These are phyloP conservation scores for Prototheca wickerhamii DNA, from an alignment of 163 green algal species.

Conservation along the genomic window DNA sequence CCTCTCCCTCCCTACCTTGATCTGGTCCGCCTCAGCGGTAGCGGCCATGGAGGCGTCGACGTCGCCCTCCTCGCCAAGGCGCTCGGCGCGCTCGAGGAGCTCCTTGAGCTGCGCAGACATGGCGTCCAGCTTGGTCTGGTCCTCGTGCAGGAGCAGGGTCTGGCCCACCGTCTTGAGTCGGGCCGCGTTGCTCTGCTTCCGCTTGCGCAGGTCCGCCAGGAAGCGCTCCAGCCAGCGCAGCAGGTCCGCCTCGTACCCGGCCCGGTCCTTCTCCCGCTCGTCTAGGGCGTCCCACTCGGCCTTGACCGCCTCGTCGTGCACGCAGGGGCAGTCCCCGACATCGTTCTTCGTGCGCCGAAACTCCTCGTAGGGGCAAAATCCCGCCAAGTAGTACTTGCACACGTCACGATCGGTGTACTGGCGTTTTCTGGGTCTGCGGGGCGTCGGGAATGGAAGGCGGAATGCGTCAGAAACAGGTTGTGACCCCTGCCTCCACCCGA, in stretches of 20 bases:
- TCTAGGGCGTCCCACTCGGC: constrained; percentile 30
- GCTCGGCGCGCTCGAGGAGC: constrained; percentile 18
- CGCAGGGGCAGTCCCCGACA: constrained; percentile 27
- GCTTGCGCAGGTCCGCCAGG: constrained; percentile 30
- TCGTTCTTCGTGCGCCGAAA: constrained; percentile 44
- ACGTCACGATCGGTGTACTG: constrained; percentile 28
- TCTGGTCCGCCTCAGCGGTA: constrained; percentile 18
- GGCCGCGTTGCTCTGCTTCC: constrained; percentile 30
- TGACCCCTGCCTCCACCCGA: neutral
- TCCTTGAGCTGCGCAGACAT: constrained; percentile 28
- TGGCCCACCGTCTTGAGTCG: constrained; percentile 18
- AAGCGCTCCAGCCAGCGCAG: constrained; percentile 34
- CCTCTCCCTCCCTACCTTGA: constrained; percentile 23
- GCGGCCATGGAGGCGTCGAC: constrained; percentile 29
- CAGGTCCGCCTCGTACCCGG: constrained; percentile 33
- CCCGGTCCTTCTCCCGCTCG: constrained; percentile 24
- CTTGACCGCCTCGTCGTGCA: constrained; percentile 32
- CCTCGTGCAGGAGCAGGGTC: constrained; percentile 25
- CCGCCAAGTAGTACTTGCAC: constrained; percentile 36
- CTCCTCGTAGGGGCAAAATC: constrained; percentile 44
- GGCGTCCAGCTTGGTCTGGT: constrained; percentile 25
- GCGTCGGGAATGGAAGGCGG: neutral
- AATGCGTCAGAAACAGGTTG: neutral
- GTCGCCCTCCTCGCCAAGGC: constrained; percentile 31
- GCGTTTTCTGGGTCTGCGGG: constrained; percentile 9